Conservation (phyloP, 139 green algal genomes). For the Micractinium sp. region DNA sequence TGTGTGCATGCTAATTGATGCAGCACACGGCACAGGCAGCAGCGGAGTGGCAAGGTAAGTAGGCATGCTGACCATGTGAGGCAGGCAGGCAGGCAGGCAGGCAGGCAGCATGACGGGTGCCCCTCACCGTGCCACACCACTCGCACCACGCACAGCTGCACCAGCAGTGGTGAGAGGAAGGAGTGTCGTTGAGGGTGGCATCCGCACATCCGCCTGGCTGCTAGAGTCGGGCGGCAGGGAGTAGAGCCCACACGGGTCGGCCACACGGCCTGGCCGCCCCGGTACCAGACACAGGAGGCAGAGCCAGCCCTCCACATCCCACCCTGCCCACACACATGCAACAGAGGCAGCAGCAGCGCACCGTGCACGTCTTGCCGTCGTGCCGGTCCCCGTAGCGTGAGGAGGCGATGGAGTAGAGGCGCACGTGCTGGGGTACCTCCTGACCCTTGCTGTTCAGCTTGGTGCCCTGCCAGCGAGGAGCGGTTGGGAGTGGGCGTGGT, state of each 20-base stretch:
- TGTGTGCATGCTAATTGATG: background rate
- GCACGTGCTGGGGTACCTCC: background rate
- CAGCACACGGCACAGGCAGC: background rate
- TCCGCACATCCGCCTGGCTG: no score
- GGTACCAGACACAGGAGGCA: no score
- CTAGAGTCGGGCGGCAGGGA: no score
- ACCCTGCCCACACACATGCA: no score
- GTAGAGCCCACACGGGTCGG: no score
- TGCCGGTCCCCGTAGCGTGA: conserved; percentile 2
- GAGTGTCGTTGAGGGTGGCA: no score
- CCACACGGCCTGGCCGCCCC: no score
- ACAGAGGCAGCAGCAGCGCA: no score
- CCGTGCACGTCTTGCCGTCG: conserved; percentile 1
- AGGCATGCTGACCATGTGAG: background rate
- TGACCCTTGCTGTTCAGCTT: conserved; percentile 3
- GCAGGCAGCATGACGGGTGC: background rate
- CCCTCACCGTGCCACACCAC: background rate
- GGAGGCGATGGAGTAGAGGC: conserved; percentile 15
- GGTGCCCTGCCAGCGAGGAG: background rate
- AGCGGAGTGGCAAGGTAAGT: background rate
- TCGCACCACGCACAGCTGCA: background rate
- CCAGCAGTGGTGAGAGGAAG: no score
- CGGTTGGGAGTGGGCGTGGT: background rate
- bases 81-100: no score
- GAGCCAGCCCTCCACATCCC: no score